phyloP scores from a whole-genome alignment of 2,329 filamentous ascomycete genomes.

The Aspergillus puulaauensis region DNA sequence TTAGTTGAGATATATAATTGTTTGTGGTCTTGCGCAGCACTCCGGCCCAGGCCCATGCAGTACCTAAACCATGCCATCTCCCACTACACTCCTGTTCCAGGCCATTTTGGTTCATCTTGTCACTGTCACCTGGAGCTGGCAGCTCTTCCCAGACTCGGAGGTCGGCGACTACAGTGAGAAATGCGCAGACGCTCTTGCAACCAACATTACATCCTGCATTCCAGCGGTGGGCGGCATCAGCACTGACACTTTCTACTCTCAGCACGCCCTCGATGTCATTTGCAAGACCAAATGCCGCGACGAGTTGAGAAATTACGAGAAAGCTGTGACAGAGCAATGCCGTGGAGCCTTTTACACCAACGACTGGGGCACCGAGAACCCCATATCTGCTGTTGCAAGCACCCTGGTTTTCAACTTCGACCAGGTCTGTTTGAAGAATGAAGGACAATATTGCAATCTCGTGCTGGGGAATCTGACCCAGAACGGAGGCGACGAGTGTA shows the following conservation, averaged over 20 bases:
- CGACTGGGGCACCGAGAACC: conserved; percentile 1
- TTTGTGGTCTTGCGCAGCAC: too few species aligned
- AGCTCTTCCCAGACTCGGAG: not conserved
- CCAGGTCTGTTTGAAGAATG: conserved; percentile 4
- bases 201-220: conserved; percentile 5
- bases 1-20: too few species aligned
- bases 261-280: conserved; percentile 4
- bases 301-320: not conserved
- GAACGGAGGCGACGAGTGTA: conserved; percentile 4
- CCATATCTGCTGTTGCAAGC: conserved; percentile 2
- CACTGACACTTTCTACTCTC: conserved; percentile 6
- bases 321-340: not conserved
- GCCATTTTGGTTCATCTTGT: not conserved
- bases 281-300: conserved; percentile 1
- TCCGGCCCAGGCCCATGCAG: too few species aligned
- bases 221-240: conserved; percentile 1
- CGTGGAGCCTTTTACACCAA: conserved; percentile 1
- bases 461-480: conserved; percentile 5
- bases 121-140: not conserved
- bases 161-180: conserved; percentile 3
- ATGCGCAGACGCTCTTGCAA: conserved; percentile 7
- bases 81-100: not conserved
- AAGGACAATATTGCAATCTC: conserved; percentile 6
- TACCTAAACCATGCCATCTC: not conserved
- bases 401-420: conserved; percentile 4